A percentile compares a stretch with the other conserved stretches of the same genome.
phyloP scores from a whole-genome alignment of 2,329 filamentous ascomycete species.

The Phialophora expanda region DNA sequence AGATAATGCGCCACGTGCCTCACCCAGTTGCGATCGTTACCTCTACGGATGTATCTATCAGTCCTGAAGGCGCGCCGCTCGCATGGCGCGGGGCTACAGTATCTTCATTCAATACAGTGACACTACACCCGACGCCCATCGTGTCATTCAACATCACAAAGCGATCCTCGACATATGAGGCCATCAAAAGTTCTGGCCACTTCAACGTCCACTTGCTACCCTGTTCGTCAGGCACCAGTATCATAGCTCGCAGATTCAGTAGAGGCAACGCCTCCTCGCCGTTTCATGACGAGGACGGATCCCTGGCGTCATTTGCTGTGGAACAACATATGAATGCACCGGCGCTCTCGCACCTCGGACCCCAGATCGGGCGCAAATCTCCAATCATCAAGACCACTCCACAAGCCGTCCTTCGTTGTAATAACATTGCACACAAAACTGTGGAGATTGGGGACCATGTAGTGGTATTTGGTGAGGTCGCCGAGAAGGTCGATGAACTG shows the following conservation, averaged over 20 bases:
- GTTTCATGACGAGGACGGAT: conserved; percentile 30
- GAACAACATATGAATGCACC: conserved; percentile 9
- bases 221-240: conserved; percentile 39
- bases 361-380: not conserved
- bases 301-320: conserved; percentile 21
- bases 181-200: conserved; percentile 52
- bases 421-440: conserved; percentile 43
- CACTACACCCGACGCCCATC: conserved; percentile 60
- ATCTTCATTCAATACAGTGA: conserved; percentile 66
- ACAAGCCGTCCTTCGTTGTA: conserved; percentile 37
- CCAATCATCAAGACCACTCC: not conserved
- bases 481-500: conserved; percentile 4
- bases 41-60: conserved; percentile 40
- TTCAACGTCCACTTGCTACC: conserved; percentile 61
- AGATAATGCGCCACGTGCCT: conserved; percentile 60
- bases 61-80: conserved; percentile 40
- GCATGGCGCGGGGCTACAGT: conserved; percentile 61
- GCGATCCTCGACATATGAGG: conserved; percentile 62
- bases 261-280: conserved; percentile 30
- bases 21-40: conserved; percentile 65
- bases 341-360: not conserved
- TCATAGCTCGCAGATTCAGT: conserved; percentile 36
- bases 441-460: conserved; percentile 51
- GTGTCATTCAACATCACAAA: conserved; percentile 66
- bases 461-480: conserved; percentile 53